Conservation (phyloP, 169 alveolate species). For the Cryptosporidium meleagridis region DNA sequence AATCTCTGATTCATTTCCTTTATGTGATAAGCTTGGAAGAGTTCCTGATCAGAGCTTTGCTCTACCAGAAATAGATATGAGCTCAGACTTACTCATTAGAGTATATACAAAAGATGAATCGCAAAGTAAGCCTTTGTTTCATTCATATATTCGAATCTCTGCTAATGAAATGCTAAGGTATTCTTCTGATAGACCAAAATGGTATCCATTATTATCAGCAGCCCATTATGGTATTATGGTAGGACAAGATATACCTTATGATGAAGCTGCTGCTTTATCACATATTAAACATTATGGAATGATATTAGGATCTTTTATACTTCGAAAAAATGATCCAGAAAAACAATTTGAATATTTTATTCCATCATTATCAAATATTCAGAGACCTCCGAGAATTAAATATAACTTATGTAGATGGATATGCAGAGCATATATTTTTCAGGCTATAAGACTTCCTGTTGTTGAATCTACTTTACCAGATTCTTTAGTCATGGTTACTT, state of each 20-base stretch:
- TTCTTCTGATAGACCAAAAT: conserved; percentile 63
- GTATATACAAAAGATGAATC: conserved; percentile 66
- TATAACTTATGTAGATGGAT: conserved; percentile 73
- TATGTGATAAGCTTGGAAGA: conserved; percentile 34
- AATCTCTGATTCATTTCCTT: conserved; percentile 72
- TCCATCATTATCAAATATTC: conserved; percentile 20
- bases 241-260: conserved; percentile 74
- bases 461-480: conserved; percentile 70
- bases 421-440: conserved; percentile 70
- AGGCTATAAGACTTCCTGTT: conserved; percentile 72
- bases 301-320: conserved; percentile 65
- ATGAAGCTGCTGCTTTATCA: conserved; percentile 70
- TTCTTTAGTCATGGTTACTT: conserved; percentile 67
- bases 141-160: conserved; percentile 63
- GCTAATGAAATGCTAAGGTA: conserved; percentile 61
- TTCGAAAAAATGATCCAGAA: conserved; percentile 52
- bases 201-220: conserved; percentile 72
- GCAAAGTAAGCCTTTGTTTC: conserved; percentile 61
- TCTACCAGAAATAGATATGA: conserved; percentile 71
- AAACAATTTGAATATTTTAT: conserved; percentile 53
- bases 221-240: conserved; percentile 74
- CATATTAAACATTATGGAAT: conserved; percentile 74
- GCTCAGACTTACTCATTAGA: conserved; percentile 60
- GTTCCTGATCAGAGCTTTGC: conserved; percentile 71
- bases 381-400: conserved; percentile 59